These are phyloP conservation scores for Aspergillus sp. DNA, from an alignment of 2,329 filamentous ascomycete species.

Conservation along the genomic window DNA sequence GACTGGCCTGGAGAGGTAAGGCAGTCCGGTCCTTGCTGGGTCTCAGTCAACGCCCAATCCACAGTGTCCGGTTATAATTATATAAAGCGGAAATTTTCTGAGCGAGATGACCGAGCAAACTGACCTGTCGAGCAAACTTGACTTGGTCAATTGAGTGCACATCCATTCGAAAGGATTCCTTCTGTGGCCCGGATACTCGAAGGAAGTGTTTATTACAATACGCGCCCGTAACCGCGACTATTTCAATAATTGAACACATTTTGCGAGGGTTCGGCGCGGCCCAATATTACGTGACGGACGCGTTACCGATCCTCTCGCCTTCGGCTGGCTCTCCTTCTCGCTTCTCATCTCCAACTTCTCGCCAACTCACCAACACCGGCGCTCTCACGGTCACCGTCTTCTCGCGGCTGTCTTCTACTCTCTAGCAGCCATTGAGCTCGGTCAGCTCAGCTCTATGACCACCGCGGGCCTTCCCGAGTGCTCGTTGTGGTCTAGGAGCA, in stretches of 20 bases:
- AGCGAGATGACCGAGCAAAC: not conserved
- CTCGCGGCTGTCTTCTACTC: not conserved
- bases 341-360: constrained; percentile 3
- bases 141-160: not conserved
- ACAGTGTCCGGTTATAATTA: not conserved
- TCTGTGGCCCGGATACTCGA: not conserved
- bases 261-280: not conserved
- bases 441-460: constrained; percentile 21
- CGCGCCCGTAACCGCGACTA: not conserved
- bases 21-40: constrained; percentile 7
- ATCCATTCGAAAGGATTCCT: not conserved
- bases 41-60: not conserved
- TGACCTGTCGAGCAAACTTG: not conserved
- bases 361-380: constrained; percentile 6
- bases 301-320: constrained; percentile 2
- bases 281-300: constrained; percentile 8
- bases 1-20: constrained; percentile 5
- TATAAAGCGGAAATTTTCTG: not conserved
- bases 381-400: constrained; percentile 6
- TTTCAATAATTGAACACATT: not conserved
- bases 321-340: constrained; percentile 2
- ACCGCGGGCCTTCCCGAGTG: constrained; percentile 17
- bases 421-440: constrained; percentile 18
- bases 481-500: constrained; percentile 25
- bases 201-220: constrained; percentile 1